Evolutionary conservation across 2,329 filamentous ascomycete genomes (phyloP), one percentile per base, ranked within the genome.

Genomic region (Exophiala sideris): DNA sequence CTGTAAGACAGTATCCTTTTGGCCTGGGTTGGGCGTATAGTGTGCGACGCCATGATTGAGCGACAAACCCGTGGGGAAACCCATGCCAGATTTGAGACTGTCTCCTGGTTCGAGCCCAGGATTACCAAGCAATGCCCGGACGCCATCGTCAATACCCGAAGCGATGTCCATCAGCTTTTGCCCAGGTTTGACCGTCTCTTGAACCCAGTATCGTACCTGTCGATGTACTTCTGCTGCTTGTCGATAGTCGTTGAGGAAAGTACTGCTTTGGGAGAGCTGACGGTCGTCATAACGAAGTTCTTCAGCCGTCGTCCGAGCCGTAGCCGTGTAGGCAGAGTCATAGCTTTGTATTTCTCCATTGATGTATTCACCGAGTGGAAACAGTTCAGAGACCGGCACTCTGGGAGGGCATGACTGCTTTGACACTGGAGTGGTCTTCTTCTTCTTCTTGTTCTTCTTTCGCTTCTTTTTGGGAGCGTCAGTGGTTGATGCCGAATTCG

Each of bases 1-100:
- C 66, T 87, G 76, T 54, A 94, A 75, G 33, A 91, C 72, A 64
- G 87, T 81, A 68, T 90, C 89, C 70, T 84, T 86, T 66, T 79
- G 73, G 1, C 79, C 78, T 1, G 79, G 75, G 61, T 81, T 83
- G 5, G 80, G 80, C 1, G 79, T 81, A 62, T 73, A 83, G 66
- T 83, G 80, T 5, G 80, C 80, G 11, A 74, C 79, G 39, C 73
- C 70, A 58, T 82, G 73, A 59, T 83, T 81, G 50, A 82, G 62
- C 53, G 72, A 76, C 20, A 82, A 62, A 0, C 80, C 80, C 3
- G 79, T 81, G 0, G 80, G 80, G 61, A 83, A 83, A 12, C 77
- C 80, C 67, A 82, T 71, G 42, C 80, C 77, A 3, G 75, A 76
- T 45, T 75, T 71, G 44, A 82, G 66, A 50, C 70, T 69, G 62